Evolutionary conservation across 805 yeast species (phyloP).

Genomic region (Wickerhamiella bombiphila): DNA sequence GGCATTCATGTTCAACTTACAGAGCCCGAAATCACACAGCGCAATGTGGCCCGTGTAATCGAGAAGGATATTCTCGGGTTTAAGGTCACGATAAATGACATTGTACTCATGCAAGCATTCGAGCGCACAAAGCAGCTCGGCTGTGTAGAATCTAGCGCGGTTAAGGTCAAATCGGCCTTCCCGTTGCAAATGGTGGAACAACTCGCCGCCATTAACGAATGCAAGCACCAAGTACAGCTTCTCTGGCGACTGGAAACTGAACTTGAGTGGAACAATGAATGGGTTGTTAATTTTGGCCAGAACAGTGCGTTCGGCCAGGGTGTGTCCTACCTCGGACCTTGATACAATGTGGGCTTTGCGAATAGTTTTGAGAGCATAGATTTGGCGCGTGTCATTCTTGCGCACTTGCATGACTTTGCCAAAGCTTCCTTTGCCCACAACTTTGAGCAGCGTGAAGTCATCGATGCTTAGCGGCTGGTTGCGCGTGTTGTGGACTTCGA

Average conservation of each 20-base stretch:
- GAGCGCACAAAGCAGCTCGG: constrained; percentile 83
- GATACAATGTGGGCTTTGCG: constrained; percentile 90
- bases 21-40: constrained; percentile 89
- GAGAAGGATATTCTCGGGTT: constrained; percentile 86
- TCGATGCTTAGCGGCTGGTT: constrained; percentile 59
- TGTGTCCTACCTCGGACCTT: constrained; percentile 88
- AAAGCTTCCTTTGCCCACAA: constrained; percentile 94
- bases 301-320: constrained; percentile 91
- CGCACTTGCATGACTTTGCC: constrained; percentile 99
- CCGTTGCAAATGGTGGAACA: constrained; percentile 84
- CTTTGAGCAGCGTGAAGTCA: constrained; percentile 85
- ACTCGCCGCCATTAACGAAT: constrained; percentile 93
- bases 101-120: constrained; percentile 83
- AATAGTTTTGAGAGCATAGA: constrained; percentile 87
- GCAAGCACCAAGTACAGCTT: constrained; percentile 81
- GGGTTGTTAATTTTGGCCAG: constrained; percentile 87
- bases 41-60: constrained; percentile 98
- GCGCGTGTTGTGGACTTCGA: constrained; percentile 18
- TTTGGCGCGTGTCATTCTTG: constrained; percentile 86
- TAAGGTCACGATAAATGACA: constrained; percentile 87
- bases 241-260: constrained; percentile 94
- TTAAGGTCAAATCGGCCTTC: constrained; percentile 81
- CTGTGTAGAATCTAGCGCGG: constrained; percentile 83
- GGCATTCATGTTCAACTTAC: constrained; percentile 86
- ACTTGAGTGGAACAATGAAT: constrained; percentile 89